phyloP scores from a whole-genome alignment of 139 green algal species.

The Ettlia oleoabundans region DNA sequence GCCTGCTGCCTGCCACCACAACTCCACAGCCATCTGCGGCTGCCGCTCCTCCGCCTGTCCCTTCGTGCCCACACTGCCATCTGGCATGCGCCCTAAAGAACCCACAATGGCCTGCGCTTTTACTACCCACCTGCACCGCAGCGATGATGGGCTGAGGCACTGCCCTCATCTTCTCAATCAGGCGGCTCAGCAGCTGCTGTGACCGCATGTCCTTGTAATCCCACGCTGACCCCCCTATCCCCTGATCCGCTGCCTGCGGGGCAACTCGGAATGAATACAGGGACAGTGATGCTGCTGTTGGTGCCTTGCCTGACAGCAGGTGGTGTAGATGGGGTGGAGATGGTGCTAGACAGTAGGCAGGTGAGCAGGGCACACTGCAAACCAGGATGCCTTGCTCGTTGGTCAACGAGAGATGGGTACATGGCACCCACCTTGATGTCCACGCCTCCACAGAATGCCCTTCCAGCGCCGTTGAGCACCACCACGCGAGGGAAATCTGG shows the following conservation, averaged over 20 bases:
- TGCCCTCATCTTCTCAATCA: slow-evolving; percentile 42
- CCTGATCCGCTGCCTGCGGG: slow-evolving; percentile 4
- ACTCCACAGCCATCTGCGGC: too few species aligned
- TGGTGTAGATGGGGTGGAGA: too few species aligned
- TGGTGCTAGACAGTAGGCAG: too few species aligned
- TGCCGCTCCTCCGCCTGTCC: not conserved
- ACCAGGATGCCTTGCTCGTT: too few species aligned
- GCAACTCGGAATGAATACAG: not conserved
- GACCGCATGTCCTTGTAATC: slow-evolving; percentile 45
- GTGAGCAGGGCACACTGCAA: too few species aligned
- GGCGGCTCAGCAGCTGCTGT: slow-evolving; percentile 44
- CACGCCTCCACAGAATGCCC: slow-evolving; percentile 41
- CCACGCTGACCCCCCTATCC: slow-evolving; percentile 26
- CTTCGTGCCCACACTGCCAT: too few species aligned
- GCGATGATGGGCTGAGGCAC: slow-evolving; percentile 36
- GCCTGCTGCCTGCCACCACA: not conserved
- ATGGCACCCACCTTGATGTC: slow-evolving; percentile 36
- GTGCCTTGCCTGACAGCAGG: too few species aligned
- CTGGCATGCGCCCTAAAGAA: too few species aligned
- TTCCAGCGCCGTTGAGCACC: slow-evolving; percentile 11
- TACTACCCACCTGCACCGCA: slow-evolving; percentile 23
- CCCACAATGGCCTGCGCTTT: too few species aligned
- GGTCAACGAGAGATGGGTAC: too few species aligned
- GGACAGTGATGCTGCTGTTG: too few species aligned
- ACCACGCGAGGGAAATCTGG: slow-evolving; percentile 36